Percentiles rank a stretch among this genome's conserved stretches.
Conservation (phyloP, 441 rosid species). For the Raphanus hybrid region DNA sequence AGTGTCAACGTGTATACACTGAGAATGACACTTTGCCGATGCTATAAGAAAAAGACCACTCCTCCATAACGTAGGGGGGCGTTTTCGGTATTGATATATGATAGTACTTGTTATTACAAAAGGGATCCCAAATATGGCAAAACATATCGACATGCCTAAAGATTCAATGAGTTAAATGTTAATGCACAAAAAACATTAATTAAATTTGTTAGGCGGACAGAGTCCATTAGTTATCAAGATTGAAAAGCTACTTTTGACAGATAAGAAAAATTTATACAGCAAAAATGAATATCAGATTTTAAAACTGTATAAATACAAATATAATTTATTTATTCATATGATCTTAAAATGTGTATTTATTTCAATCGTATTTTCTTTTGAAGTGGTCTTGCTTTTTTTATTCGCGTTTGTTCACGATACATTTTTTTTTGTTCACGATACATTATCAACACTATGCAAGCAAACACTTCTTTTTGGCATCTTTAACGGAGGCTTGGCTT, state of each 20-base stretch:
- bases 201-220: not conserved
- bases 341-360: not conserved
- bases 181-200: not conserved
- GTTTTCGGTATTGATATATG: slow-evolving; percentile 34
- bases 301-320: not conserved
- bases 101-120: not conserved
- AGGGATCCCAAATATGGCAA: slow-evolving; percentile 5
- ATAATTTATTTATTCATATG: too few species aligned
- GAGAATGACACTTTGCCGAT: slow-evolving; percentile 40
- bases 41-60: slow-evolving; percentile 38
- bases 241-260: not conserved
- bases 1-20: slow-evolving; percentile 39
- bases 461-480: slow-evolving; percentile 5
- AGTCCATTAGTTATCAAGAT: not conserved
- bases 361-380: not conserved
- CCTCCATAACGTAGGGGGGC: slow-evolving; percentile 18
- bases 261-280: not conserved
- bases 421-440: not conserved
- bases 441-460: not conserved
- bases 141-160: not conserved
- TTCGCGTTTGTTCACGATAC: not conserved
- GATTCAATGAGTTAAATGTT: not conserved
- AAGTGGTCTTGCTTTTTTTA: not conserved
- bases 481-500: not conserved
- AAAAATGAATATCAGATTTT: not conserved